Evolutionary conservation across 345 rosid species (phyloP), one percentile per base, ranked within the genome.

Genomic region (Lumnitzera littorea): DNA sequence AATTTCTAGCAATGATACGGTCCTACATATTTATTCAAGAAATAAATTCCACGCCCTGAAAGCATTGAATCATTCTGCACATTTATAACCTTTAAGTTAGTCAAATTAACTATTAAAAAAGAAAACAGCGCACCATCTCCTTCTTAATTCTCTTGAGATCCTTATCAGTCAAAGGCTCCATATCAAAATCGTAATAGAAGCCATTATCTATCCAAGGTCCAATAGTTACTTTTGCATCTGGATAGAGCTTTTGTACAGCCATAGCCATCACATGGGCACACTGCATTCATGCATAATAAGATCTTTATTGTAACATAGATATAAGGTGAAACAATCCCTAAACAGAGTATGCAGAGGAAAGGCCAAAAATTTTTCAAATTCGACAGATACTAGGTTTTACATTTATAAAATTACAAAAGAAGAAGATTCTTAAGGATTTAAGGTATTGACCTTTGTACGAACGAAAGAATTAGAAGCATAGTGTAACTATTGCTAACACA

Each of bases 251-350:
- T 67, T 94, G 99, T 74, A 89, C 97, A 43, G 99, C 96, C 99
- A 89, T 94, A 16, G 96, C 99, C 99, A 94, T 89, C 57, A 94
- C 96, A 79, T 94, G 99, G 0, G 99, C 96, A 76, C 96, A 84
- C 99, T 94, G 79, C 31, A 79, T 13, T 53, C 72, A 73, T 29
- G 65, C 36, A 60, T 43, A 48, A 48, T 3, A 24, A 14, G 1
- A 51, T 50, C 31, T 51, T 31, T 20, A 15, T 48, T 43, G 47
- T n/a, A 56, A 56, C 46, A 41, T n/a, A 10, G 11, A 4, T 36
- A 36, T 5, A 0, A 36, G 43, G 36, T 1, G 5, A 29, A 29
- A 36, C 9, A 36, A 36, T 36, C 43, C 11, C 43, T 36, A 36
- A 36, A 36, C 7, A 9, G 43, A 36, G 11, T 36, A 36, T 36